Percentiles rank a stretch among this genome's conserved stretches.
phyloP scores from a whole-genome alignment of 331 rosid species.

The Dryas integrifolia region DNA sequence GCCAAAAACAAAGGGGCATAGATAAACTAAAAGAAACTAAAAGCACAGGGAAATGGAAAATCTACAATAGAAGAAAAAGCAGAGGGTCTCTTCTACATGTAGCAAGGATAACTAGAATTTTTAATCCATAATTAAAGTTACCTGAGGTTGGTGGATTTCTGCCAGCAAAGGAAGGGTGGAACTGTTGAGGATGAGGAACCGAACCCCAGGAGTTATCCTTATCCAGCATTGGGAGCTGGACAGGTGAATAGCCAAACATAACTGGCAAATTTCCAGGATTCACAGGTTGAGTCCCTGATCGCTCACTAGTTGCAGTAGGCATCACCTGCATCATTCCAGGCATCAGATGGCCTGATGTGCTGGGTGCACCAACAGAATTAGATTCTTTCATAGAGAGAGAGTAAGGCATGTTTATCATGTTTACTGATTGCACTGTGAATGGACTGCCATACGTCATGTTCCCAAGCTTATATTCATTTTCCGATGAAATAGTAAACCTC shows the following conservation, averaged over 20 bases:
- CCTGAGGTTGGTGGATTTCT: conserved; percentile 74
- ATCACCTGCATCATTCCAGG: conserved; percentile 68
- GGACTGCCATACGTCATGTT: conserved; percentile 49
- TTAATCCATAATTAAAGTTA: conserved; percentile 31
- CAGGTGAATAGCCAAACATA: conserved; percentile 67
- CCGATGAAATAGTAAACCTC: conserved; percentile 52
- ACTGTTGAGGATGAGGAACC: conserved; percentile 69
- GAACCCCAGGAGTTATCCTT: conserved; percentile 78
- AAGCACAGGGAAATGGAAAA: not conserved
- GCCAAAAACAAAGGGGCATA: not conserved
- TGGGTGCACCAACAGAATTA: conserved; percentile 39
- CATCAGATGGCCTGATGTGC: conserved; percentile 41
- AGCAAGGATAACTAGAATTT: conserved; percentile 8
- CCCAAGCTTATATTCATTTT: conserved; percentile 63
- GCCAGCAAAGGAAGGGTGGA: conserved; percentile 58
- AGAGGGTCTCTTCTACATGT: not conserved
- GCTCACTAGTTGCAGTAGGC: conserved; percentile 53
- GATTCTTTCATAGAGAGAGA: conserved; percentile 51
- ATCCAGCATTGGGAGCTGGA: conserved; percentile 78
- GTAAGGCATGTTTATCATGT: conserved; percentile 59
- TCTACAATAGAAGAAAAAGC: not conserved
- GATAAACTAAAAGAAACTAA: no score
- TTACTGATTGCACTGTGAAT: conserved; percentile 51
- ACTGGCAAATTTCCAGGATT: conserved; percentile 61
- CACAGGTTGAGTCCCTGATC: conserved; percentile 48